phyloP scores from a whole-genome alignment of 2,329 filamentous ascomycete species.

The Pseudogymnoascus sp. region DNA sequence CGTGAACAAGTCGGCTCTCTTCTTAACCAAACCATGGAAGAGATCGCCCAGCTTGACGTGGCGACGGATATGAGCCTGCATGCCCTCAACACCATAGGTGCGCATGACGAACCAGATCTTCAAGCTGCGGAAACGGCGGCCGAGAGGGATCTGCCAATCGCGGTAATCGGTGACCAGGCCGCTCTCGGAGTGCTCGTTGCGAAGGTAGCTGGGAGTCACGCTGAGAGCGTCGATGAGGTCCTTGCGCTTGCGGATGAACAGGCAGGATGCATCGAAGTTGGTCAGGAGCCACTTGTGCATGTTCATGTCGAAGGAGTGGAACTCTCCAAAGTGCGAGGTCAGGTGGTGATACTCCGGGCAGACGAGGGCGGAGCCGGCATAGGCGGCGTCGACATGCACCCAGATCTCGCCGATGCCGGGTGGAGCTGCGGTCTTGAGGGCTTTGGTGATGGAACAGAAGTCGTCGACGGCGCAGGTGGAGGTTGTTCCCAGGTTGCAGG shows the following conservation, averaged over 20 bases:
- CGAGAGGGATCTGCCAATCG: conserved; percentile 94
- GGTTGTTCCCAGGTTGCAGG: conserved; percentile 76
- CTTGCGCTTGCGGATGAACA: conserved; percentile 66
- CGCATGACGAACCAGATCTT: conserved; percentile 95
- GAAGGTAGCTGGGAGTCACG: conserved; percentile 72
- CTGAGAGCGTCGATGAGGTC: conserved; percentile 73
- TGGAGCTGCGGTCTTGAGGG: conserved; percentile 31
- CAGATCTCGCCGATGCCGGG: conserved; percentile 51
- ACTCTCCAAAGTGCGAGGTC: conserved; percentile 49
- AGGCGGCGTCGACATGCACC: conserved; percentile 91
- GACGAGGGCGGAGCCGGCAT: conserved; percentile 77
- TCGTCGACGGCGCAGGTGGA: conserved; percentile 82
- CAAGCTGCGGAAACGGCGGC: conserved; percentile 74
- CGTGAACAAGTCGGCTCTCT: conserved; percentile 61
- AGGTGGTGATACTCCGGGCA: conserved; percentile 72
- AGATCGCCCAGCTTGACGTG: conserved; percentile 60
- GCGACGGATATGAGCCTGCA: conserved; percentile 63
- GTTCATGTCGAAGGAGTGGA: conserved; percentile 90
- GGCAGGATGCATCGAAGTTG: conserved; percentile 78
- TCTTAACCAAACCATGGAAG: conserved; percentile 54
- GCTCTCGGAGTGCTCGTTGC: conserved; percentile 70
- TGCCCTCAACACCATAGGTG: conserved; percentile 67
- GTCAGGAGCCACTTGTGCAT: conserved; percentile 97
- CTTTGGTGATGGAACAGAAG: conserved; percentile 39
- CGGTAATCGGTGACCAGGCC: conserved; percentile 89